These are phyloP conservation scores for Lichina pygmaea DNA, from an alignment of 495 filamentous ascomycete genomes.

Conservation along the genomic window DNA sequence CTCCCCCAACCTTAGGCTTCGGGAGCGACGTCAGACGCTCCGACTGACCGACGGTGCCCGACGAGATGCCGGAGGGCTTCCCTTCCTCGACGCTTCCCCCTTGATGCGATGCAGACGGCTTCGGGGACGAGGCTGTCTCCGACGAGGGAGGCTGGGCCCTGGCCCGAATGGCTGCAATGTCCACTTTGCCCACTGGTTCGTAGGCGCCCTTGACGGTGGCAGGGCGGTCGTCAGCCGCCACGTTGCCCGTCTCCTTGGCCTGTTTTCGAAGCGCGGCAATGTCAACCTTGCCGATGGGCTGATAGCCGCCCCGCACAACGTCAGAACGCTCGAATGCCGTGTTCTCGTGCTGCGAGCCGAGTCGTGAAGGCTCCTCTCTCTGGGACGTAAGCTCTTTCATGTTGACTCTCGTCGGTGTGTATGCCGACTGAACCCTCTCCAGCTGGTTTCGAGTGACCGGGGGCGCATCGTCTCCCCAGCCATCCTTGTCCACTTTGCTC, in stretches of 20 bases:
- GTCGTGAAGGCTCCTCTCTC: constrained; percentile 32
- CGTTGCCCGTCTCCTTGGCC: constrained; percentile 32
- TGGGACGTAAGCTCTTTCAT: constrained; percentile 47
- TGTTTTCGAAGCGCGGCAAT: constrained; percentile 69
- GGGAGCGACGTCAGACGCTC: constrained; percentile 70
- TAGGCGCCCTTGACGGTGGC: constrained; percentile 71
- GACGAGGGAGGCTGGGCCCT: constrained; percentile 36
- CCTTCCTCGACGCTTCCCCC: constrained; percentile 16
- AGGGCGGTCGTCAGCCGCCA: constrained; percentile 42
- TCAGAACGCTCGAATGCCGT: constrained; percentile 15
- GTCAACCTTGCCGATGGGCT: constrained; percentile 87
- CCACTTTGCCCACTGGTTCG: constrained; percentile 79
- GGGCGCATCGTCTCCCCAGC: constrained; percentile 91
- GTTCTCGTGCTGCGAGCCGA: constrained; percentile 13
- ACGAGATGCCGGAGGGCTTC: constrained; percentile 37
- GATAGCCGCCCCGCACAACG: constrained; percentile 73
- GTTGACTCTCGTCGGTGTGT: constrained; percentile 83
- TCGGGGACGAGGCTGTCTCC: constrained; percentile 12
- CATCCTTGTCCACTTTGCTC: constrained; percentile 38
- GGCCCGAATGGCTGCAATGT: constrained; percentile 76
- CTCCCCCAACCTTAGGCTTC: constrained; percentile 82
- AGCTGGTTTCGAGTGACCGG: constrained; percentile 60
- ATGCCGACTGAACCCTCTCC: constrained; percentile 82
- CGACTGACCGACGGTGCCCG: constrained; percentile 31
- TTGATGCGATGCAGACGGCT: constrained; percentile 13